Conservation (phyloP, 208 protist species). For the Strigomonas galati region DNA sequence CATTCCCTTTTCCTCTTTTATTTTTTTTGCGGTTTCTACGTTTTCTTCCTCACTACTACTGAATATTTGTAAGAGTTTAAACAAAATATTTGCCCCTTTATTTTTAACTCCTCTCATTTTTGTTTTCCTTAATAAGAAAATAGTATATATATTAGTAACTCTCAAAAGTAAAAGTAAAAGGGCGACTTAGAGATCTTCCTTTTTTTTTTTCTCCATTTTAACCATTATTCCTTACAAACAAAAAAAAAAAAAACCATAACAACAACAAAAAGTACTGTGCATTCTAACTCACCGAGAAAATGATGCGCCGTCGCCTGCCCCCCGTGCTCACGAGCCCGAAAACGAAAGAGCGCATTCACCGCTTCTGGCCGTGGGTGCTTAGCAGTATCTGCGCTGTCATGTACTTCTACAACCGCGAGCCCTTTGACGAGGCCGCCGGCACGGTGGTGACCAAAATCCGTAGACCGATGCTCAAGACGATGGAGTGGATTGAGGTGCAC, state of each 20-base stretch:
- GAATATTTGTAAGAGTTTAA: too few species aligned
- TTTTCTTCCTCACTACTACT: too few species aligned
- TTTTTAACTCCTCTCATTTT: slow-evolving; percentile 3
- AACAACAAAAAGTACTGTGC: background rate
- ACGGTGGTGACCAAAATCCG: slow-evolving; percentile 76
- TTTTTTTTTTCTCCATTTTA: too few species aligned
- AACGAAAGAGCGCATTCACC: slow-evolving; percentile 74
- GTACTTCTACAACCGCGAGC: slow-evolving; percentile 85
- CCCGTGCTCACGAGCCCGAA: slow-evolving; percentile 85
- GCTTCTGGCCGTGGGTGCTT: slow-evolving; percentile 85
- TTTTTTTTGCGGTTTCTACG: background rate
- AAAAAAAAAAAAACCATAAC: slow-evolving; percentile 3
- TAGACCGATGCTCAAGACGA: slow-evolving; percentile 72
- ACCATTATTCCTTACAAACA: background rate
- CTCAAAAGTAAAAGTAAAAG: too few species aligned
- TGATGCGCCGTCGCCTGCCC: slow-evolving; percentile 75
- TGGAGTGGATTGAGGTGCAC: slow-evolving; percentile 88
- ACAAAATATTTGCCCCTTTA: background rate
- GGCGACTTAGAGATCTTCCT: too few species aligned
- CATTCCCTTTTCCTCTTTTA: background rate
- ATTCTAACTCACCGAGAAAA: background rate
- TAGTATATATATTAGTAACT: too few species aligned
- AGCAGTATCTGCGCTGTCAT: slow-evolving; percentile 69
- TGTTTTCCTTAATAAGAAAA: too few species aligned
- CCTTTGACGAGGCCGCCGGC: slow-evolving; percentile 80